phyloP scores from a whole-genome alignment of 352 stramenopile species.

The Phytophthora ohioensis region DNA sequence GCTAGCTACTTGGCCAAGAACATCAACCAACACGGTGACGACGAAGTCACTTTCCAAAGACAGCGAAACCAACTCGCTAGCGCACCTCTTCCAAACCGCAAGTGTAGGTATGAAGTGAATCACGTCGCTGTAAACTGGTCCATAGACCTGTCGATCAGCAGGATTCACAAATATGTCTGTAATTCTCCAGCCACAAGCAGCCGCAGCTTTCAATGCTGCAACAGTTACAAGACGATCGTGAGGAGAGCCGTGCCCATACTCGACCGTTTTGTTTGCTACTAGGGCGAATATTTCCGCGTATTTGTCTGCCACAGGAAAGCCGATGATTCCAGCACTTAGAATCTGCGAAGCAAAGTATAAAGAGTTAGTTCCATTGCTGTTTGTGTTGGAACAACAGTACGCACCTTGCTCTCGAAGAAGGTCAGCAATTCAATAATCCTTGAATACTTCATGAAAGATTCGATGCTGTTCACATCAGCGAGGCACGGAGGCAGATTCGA shows the following conservation, averaged over 20 bases:
- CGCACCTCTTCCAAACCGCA: constrained; percentile 53
- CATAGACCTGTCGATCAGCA: constrained; percentile 38
- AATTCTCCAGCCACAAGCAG: constrained; percentile 60
- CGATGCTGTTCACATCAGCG: constrained; percentile 17
- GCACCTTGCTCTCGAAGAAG: constrained; percentile 49
- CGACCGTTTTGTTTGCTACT: constrained; percentile 31
- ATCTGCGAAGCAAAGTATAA: constrained; percentile 17
- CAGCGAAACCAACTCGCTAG: constrained; percentile 36
- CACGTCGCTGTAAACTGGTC: constrained; percentile 55
- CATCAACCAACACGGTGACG: constrained; percentile 46
- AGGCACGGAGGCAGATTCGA: constrained; percentile 25
- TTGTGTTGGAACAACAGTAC: not conserved
- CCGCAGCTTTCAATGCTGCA: constrained; percentile 52
- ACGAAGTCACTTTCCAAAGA: constrained; percentile 44
- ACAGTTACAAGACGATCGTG: constrained; percentile 31
- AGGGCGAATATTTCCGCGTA: constrained; percentile 34
- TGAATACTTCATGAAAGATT: constrained; percentile 29
- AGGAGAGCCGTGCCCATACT: constrained; percentile 35
- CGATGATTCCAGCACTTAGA: constrained; percentile 32
- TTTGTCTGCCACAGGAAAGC: constrained; percentile 23
- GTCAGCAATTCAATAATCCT: constrained; percentile 25
- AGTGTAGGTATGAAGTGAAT: constrained; percentile 50
- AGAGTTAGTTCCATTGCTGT: constrained; percentile 6
- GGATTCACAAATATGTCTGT: constrained; percentile 47
- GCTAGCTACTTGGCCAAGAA: constrained; percentile 47